phyloP scores from a whole-genome alignment of 2,329 filamentous ascomycete species.

The Penicillium sp. region DNA sequence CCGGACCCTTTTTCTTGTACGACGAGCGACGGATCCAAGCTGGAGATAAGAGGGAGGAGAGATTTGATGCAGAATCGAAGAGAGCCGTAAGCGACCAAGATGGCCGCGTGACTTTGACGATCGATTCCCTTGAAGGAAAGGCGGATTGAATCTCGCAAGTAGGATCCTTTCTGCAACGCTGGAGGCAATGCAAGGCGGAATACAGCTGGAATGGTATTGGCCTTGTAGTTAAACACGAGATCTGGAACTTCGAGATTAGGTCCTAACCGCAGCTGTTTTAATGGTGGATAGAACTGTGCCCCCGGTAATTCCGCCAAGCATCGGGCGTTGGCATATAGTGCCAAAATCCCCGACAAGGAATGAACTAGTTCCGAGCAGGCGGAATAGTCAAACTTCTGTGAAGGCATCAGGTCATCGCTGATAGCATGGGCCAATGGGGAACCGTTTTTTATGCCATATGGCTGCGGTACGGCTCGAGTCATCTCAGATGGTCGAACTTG shows the following conservation, averaged over 20 bases:
- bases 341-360: slow-evolving; percentile 41
- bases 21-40: slow-evolving; percentile 35
- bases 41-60: slow-evolving; percentile 31
- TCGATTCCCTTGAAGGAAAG: slow-evolving; percentile 46
- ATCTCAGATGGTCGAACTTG: slow-evolving; percentile 32
- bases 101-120: slow-evolving; percentile 33
- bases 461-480: slow-evolving; percentile 7
- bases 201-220: slow-evolving; percentile 32
- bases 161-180: slow-evolving; percentile 29
- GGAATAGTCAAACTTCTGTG: slow-evolving; percentile 27
- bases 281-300: slow-evolving; percentile 33
- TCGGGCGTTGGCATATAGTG: slow-evolving; percentile 43
- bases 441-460: slow-evolving; percentile 15
- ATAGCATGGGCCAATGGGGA: slow-evolving; percentile 35
- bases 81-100: slow-evolving; percentile 42
- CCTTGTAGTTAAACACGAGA: slow-evolving; percentile 39
- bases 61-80: slow-evolving; percentile 32
- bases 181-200: slow-evolving; percentile 35
- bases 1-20: slow-evolving; percentile 38
- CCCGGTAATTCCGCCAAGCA: slow-evolving; percentile 36
- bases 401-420: slow-evolving; percentile 31
- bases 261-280: slow-evolving; percentile 37
- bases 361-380: slow-evolving; percentile 40
- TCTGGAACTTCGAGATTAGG: slow-evolving; percentile 38
- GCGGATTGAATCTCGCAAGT: slow-evolving; percentile 40